A percentile compares a stretch with the other conserved stretches of the same genome.
These are phyloP conservation scores for Linum trigynum DNA, from an alignment of 345 rosid genomes.

Conservation along the genomic window DNA sequence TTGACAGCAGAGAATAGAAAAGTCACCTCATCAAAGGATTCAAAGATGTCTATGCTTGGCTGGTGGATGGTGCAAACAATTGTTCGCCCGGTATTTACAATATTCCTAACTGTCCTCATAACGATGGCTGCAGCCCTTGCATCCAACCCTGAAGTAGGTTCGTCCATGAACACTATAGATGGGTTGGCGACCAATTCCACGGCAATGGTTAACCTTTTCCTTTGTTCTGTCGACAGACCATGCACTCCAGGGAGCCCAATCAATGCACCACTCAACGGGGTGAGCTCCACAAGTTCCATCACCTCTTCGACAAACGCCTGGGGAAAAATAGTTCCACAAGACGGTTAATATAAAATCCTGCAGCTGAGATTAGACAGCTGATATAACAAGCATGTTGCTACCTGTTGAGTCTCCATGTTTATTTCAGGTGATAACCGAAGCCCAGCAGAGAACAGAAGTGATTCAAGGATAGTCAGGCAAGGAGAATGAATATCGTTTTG, in stretches of 20 bases:
- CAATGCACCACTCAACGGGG: conserved; percentile 70
- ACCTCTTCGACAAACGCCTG: conserved; percentile 98
- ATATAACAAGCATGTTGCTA: conserved; percentile 16
- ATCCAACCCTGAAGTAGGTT: conserved; percentile 95
- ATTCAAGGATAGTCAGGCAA: conserved; percentile 78
- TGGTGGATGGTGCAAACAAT: conserved; percentile 98
- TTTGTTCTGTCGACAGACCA: conserved; percentile 93
- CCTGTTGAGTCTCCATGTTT: conserved; percentile 73
- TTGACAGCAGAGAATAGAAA: conserved; percentile 4
- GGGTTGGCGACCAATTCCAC: conserved; percentile 96
- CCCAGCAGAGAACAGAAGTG: conserved; percentile 92
- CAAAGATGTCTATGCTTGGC: conserved; percentile 96
- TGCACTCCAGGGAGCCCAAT: conserved; percentile 92
- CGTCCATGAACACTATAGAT: conserved; percentile 95
- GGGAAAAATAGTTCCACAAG: conserved; percentile 13
- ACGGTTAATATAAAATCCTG: conserved; percentile 20
- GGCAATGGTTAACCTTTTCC: conserved; percentile 89
- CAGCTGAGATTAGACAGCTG: conserved; percentile 3
- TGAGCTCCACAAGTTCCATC: conserved; percentile 95
- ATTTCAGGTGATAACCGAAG: conserved; percentile 79
- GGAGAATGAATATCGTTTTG: conserved; percentile 98
- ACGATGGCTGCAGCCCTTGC: conserved; percentile 99
- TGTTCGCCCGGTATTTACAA: conserved; percentile 89
- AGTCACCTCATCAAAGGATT: conserved; percentile 93
- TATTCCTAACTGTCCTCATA: conserved; percentile 98